Evolutionary conservation across 2,329 filamentous ascomycete genomes (phyloP), one percentile per base, ranked within the genome.

Genomic region (Cercospora sesami): DNA sequence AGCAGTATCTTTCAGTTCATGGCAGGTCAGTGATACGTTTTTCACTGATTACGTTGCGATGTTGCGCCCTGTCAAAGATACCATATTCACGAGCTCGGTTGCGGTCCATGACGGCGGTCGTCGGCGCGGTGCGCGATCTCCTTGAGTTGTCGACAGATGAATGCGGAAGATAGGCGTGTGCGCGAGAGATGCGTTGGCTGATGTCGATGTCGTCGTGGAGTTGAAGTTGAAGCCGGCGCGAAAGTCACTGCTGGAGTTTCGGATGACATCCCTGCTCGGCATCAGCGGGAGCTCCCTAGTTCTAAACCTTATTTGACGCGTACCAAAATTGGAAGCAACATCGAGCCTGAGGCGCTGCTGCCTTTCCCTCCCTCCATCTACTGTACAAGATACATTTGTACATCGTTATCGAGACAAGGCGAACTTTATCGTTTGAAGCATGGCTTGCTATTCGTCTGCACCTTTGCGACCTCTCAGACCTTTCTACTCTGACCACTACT

Each of bases 111-210:
- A 26, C 64, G 51, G 18, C n/a, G 63, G 39, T 30, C n/a, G 18
- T 64, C 61, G 30, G 18, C 18, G 61, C 62, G 98, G 82, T 26
- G 45, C 45, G 45, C 45, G 21, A 16, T 51, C 18, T 26, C 18
- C 21, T 4, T 14, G 14, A 23, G 45, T 5, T 51, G 45, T 51
- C 45, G 45, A 51, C 4, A 26, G 45, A 51, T 51, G 45, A 26
- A 26, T 23, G 45, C 45, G 18, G 5, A 51, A 26, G 45, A 3
- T 23, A 51, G 10, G 21, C 21, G 45, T 23, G 12, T 23, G 45
- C 21, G 45, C 45, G 23, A 26, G 9, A 23, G 21, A 14, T 51
- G 45, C 5, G 45, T 12, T 23, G 45, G 21, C 45, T 12, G 45
- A 51, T 51, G 45, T 51, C 18, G 7, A 51, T 51, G 45, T 51